phyloP scores from a whole-genome alignment of 345 rosid genomes.

The Euphorbia peplus region DNA sequence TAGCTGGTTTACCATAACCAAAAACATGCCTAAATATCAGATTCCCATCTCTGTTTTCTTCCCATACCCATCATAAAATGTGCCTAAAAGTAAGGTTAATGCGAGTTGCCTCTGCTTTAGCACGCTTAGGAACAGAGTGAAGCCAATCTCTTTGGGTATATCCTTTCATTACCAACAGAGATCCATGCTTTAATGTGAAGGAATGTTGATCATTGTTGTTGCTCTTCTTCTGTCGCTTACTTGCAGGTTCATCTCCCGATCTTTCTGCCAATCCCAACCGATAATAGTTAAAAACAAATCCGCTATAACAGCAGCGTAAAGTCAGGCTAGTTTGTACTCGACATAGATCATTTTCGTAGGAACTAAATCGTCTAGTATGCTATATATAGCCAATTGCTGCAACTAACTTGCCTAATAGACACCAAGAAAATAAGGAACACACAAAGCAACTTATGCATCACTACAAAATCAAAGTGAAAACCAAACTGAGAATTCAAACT shows the following conservation, averaged over 20 bases:
- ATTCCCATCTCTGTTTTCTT: background rate
- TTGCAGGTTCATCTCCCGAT: conserved; percentile 41
- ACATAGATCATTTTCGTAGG: too few relatives aligned
- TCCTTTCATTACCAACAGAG: conserved; percentile 79
- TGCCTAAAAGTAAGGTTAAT: conserved; percentile 80
- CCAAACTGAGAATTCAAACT: background rate
- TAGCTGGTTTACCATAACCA: background rate
- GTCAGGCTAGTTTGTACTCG: background rate
- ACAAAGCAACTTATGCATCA: background rate
- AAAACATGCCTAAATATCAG: background rate
- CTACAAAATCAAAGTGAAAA: background rate
- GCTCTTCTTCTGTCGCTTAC: conserved; percentile 52
- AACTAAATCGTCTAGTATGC: too few relatives aligned
- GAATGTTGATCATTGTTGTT: conserved; percentile 40
- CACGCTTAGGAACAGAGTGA: conserved; percentile 85
- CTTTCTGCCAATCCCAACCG: background rate
- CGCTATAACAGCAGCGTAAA: background rate
- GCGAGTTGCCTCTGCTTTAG: conserved; percentile 53
- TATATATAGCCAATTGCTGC: background rate
- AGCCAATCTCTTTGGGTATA: conserved; percentile 87
- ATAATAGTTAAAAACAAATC: background rate
- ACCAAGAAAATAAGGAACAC: background rate
- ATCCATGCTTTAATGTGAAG: conserved; percentile 72
- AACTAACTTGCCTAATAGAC: background rate
- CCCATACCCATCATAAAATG: conserved; percentile 25